Evolutionary conservation across 176 grass and related monocot genomes (phyloP).

Genomic region (Olyra latifolia): DNA sequence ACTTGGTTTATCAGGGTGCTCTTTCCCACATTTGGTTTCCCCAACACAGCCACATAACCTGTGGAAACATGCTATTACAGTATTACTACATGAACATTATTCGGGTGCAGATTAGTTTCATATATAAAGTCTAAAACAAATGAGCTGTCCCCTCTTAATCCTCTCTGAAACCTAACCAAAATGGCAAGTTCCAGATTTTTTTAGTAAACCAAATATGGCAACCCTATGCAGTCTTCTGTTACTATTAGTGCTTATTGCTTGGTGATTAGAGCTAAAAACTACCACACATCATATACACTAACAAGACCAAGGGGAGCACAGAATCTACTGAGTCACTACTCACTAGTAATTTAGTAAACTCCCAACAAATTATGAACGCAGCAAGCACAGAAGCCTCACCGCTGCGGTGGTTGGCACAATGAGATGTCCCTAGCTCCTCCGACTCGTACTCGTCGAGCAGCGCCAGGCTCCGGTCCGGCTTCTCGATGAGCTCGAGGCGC

Average conservation of each 20-base stretch:
- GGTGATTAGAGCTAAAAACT: neutral
- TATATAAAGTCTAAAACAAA: neutral
- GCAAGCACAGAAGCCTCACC: conserved; percentile 47
- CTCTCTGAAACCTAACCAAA: neutral
- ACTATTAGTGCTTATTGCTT: neutral
- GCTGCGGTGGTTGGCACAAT: conserved; percentile 60
- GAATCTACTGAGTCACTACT: neutral
- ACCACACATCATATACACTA: neutral
- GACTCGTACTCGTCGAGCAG: conserved; percentile 82
- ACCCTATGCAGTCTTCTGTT: neutral
- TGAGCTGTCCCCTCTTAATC: neutral
- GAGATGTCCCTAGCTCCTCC: conserved; percentile 60
- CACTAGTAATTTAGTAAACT: neutral
- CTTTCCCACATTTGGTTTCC: conserved; percentile 95
- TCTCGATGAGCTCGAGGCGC: conserved; percentile 73
- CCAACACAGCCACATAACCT: conserved; percentile 92
- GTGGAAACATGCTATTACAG: neutral
- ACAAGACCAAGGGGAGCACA: neutral
- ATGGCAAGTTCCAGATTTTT: neutral
- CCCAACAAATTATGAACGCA: neutral
- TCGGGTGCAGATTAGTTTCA: neutral
- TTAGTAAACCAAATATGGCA: neutral
- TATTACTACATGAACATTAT: neutral
- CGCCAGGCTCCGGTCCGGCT: conserved; percentile 70
- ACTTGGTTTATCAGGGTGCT: conserved; percentile 97